Conservation (phyloP, 441 rosid genomes). For the Jatropha podagrica region DNA sequence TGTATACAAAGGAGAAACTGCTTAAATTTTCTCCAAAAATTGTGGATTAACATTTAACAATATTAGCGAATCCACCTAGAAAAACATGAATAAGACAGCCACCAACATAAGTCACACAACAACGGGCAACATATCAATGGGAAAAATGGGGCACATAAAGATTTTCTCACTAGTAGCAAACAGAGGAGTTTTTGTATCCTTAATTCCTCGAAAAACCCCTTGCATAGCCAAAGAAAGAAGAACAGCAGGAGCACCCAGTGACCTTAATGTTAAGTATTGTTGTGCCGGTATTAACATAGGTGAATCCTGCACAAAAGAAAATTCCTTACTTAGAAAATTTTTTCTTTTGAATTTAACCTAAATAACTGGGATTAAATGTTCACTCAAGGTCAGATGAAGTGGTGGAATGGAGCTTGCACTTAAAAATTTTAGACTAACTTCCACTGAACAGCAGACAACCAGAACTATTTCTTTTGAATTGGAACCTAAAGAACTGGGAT, state of each 20-base stretch:
- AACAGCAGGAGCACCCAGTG: slow-evolving; percentile 57
- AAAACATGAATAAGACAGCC: not conserved
- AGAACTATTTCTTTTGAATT: not conserved
- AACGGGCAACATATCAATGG: not conserved
- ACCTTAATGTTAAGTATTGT: slow-evolving; percentile 58
- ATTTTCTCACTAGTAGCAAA: slow-evolving; percentile 42
- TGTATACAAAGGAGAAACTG: not conserved
- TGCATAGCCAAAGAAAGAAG: slow-evolving; percentile 58
- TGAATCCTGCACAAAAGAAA: slow-evolving; percentile 52
- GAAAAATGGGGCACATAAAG: not conserved
- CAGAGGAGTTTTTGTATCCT: slow-evolving; percentile 54
- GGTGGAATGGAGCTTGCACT: not conserved
- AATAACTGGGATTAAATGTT: not conserved
- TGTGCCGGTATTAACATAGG: slow-evolving; percentile 78
- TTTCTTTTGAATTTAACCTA: slow-evolving; percentile 1
- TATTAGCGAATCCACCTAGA: too few relatives aligned
- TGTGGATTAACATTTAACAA: not conserved
- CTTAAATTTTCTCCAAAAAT: not conserved
- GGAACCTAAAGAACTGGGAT: not conserved
- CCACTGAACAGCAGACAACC: not conserved
- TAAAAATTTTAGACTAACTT: not conserved
- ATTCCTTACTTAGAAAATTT: not conserved
- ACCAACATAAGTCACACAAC: not conserved
- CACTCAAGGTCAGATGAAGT: not conserved
- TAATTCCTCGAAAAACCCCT: slow-evolving; percentile 57